phyloP scores from a whole-genome alignment of 164 flowering plant species.

The Houttuynia cordata region DNA sequence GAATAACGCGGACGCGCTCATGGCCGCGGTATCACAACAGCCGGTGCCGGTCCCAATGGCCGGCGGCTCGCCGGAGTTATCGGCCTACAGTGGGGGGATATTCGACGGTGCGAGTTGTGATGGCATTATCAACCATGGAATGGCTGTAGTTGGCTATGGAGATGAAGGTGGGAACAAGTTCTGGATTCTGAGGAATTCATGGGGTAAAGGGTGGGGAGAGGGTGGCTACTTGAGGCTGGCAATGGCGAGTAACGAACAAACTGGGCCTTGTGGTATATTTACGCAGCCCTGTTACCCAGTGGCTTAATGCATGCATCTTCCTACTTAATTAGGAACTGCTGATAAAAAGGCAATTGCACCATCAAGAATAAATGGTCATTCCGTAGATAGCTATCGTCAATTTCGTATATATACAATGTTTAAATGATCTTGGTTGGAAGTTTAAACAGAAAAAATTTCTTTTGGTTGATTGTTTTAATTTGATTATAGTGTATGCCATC shows the following conservation, averaged over 20 bases:
- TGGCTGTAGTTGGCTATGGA: conserved; percentile 5
- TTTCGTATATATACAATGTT: no score
- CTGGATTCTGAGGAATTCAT: conserved; percentile 7
- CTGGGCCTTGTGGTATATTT: conserved; percentile 7
- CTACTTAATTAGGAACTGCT: no score
- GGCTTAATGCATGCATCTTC: no score
- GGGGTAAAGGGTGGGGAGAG: conserved; percentile 8
- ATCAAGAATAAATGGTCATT: no score
- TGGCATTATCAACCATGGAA: conserved; percentile 1
- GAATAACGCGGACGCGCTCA: background rate
- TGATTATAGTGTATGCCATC: no score
- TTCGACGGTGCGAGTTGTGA: conserved; percentile 4
- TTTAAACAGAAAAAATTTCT: no score
- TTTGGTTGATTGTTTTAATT: no score
- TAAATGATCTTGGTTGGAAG: no score
- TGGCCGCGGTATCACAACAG: conserved; percentile 5
- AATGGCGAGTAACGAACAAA: background rate
- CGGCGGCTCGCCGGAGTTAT: background rate
- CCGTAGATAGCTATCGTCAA: no score
- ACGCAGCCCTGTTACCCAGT: conserved; percentile 4
- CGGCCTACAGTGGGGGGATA: conserved; percentile 6
- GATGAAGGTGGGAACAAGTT: conserved; percentile 1
- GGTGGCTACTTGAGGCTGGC: conserved; percentile 4
- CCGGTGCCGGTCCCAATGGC: conserved; percentile 6
- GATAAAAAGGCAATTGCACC: no score